Conservation (phyloP, 2,329 filamentous ascomycete species). For the Phoma herbarum region DNA sequence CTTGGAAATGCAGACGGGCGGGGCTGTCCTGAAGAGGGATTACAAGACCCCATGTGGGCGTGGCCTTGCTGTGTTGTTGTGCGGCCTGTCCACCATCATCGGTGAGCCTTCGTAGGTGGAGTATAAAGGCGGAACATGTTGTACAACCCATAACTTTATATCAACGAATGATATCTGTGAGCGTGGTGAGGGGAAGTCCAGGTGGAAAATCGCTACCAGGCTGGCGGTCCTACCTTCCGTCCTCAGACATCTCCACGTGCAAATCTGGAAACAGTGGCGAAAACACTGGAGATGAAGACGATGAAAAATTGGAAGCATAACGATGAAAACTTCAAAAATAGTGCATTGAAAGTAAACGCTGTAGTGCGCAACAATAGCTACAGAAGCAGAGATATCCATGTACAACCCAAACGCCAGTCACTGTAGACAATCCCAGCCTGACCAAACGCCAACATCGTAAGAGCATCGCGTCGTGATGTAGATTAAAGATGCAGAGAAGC, state of each 20-base stretch:
- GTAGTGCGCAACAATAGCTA: neutral
- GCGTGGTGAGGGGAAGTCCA: neutral
- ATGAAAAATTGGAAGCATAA: no score
- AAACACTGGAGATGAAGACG: no score
- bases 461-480: constrained; percentile 10
- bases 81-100: neutral
- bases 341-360: constrained; percentile 1
- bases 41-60: neutral
- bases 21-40: neutral
- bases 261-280: neutral
- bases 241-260: neutral
- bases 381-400: constrained; percentile 10
- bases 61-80: neutral
- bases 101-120: neutral
- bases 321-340: constrained; percentile 1
- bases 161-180: neutral
- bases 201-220: neutral
- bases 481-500: constrained; percentile 13
- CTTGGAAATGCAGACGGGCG: neutral
- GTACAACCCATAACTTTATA: neutral
- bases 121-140: neutral
- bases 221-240: neutral
- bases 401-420: constrained; percentile 9
- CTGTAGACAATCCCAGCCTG: neutral
- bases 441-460: constrained; percentile 11